Evolutionary conservation across 139 green algal genomes (phyloP).

Genomic region (Tetraselmis chui): DNA sequence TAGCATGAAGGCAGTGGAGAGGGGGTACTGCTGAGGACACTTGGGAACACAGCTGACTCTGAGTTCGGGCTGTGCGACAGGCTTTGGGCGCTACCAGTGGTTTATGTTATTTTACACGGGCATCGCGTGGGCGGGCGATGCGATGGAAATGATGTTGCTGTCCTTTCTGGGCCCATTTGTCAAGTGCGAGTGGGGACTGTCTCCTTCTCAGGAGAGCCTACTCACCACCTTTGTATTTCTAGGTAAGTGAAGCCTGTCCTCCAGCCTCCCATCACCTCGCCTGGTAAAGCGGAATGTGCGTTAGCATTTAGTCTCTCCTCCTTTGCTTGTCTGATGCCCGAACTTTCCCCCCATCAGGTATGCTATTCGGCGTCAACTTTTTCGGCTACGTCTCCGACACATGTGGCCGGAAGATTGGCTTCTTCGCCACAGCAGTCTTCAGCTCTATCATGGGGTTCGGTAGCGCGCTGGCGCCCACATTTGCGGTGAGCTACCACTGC

Average conservation of each 20-base stretch:
- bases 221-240: constrained; percentile 61
- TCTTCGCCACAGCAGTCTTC: constrained; percentile 43
- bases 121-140: constrained; percentile 69
- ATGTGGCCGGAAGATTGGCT: constrained; percentile 38
- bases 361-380: constrained; percentile 59
- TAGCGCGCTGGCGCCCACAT: constrained; percentile 46
- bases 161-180: constrained; percentile 66
- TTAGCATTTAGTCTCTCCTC: no score
- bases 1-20: not conserved
- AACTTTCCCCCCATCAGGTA: no score
- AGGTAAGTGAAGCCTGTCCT: constrained; percentile 7
- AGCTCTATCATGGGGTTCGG: constrained; percentile 42
- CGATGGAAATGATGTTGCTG: constrained; percentile 82
- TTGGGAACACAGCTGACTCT: not conserved
- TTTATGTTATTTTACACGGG: constrained; percentile 56
- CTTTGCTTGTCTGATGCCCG: no score
- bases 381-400: constrained; percentile 57
- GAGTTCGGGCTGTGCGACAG: constrained; percentile 14
- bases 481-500: constrained; percentile 15
- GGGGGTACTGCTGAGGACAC: not conserved
- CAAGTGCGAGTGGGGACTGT: constrained; percentile 53
- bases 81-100: constrained; percentile 58
- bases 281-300: no score
- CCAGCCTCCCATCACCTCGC: no score
- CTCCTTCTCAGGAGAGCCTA: constrained; percentile 31